Conservation (phyloP, 129 eudicot species). For the Tagetes erecta region DNA sequence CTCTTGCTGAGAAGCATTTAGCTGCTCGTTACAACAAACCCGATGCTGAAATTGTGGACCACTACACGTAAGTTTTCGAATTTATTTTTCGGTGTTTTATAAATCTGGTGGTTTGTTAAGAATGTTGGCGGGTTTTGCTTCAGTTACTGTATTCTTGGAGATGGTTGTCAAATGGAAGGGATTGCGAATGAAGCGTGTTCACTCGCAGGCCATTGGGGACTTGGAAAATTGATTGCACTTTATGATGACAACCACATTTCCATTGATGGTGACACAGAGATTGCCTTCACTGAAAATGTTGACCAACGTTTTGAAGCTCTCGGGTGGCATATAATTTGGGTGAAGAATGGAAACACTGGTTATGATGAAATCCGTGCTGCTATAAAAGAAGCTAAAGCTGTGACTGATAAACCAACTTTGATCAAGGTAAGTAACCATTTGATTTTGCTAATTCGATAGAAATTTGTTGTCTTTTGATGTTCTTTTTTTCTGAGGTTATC, state of each 20-base stretch:
- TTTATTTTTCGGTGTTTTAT: background rate
- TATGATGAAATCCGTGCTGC: constrained; percentile 99
- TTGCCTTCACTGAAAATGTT: constrained; percentile 84
- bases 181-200: constrained; percentile 89
- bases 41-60: constrained; percentile 82
- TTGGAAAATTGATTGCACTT: constrained; percentile 93
- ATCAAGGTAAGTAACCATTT: constrained; percentile 60
- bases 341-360: constrained; percentile 91
- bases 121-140: constrained; percentile 15
- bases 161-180: constrained; percentile 99
- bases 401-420: constrained; percentile 86
- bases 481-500: constrained; percentile 1
- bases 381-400: constrained; percentile 90
- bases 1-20: constrained; percentile 95
- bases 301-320: constrained; percentile 88
- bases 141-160: constrained; percentile 79
- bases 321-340: constrained; percentile 99
- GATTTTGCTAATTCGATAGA: background rate
- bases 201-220: constrained; percentile 99
- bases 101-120: background rate
- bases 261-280: constrained; percentile 94
- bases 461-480: background rate
- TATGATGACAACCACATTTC: constrained; percentile 97
- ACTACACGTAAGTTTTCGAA: constrained; percentile 73
- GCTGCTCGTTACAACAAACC: constrained; percentile 97